Conservation (phyloP, 306 rosid genomes). For the Astragalus membranaceus region DNA sequence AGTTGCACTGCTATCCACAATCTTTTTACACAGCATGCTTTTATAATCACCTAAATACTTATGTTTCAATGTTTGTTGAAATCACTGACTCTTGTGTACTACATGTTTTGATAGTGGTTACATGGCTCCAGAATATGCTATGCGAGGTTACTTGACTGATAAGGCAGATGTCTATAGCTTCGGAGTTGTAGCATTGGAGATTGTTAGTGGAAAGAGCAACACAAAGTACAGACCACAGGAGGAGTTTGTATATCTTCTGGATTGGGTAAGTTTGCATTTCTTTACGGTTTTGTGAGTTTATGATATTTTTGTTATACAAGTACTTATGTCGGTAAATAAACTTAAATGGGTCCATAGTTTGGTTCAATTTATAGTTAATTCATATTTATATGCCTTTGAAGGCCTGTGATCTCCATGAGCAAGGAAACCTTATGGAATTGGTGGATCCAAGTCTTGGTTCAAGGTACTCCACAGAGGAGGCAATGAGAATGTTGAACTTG, state of each 20-base stretch:
- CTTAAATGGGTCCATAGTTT: too few species aligned
- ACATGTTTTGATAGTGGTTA: slow-evolving; percentile 44
- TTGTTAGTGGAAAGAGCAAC: slow-evolving; percentile 73
- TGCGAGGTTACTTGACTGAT: slow-evolving; percentile 63
- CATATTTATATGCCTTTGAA: slow-evolving; percentile 7
- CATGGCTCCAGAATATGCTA: slow-evolving; percentile 88
- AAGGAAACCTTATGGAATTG: slow-evolving; percentile 66
- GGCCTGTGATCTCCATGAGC: slow-evolving; percentile 82
- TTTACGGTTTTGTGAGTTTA: neutral
- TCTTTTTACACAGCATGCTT: too few species aligned
- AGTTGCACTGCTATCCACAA: too few species aligned
- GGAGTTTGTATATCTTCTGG: slow-evolving; percentile 73
- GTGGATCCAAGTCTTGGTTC: slow-evolving; percentile 63
- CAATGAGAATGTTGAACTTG: slow-evolving; percentile 53
- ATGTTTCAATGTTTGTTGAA: neutral
- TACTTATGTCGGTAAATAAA: neutral
- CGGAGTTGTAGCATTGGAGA: slow-evolving; percentile 62
- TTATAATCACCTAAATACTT: neutral
- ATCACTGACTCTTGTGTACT: slow-evolving; percentile 17
- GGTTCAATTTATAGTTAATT: slow-evolving; percentile 5
- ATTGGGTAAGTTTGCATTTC: slow-evolving; percentile 49
- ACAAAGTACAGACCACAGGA: slow-evolving; percentile 49
- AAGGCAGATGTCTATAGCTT: slow-evolving; percentile 75
- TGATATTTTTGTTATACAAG: neutral
- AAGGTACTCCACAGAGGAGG: slow-evolving; percentile 47